These are phyloP conservation scores for Naganishia randhawae DNA, from an alignment of 768 basidiomycete genomes.

Conservation along the genomic window DNA sequence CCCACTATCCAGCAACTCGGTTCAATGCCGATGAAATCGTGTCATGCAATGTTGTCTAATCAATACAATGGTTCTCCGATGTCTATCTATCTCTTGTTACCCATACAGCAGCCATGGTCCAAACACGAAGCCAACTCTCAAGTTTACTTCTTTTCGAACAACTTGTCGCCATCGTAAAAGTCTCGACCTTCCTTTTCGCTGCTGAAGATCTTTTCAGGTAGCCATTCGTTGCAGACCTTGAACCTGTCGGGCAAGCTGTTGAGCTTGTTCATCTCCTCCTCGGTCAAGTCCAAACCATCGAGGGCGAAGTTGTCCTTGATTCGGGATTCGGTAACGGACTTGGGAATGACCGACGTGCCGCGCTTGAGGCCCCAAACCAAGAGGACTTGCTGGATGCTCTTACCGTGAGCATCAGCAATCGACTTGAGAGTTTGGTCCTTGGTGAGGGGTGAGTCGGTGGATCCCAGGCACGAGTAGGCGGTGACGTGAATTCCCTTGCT, in stretches of 20 bases:
- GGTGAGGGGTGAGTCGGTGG: constrained; percentile 43
- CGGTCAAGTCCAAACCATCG: constrained; percentile 31
- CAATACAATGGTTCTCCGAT: constrained; percentile 8
- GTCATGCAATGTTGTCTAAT: constrained; percentile 19
- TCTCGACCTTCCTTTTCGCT: constrained; percentile 24
- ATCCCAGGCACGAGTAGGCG: constrained; percentile 61
- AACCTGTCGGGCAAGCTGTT: constrained; percentile 29
- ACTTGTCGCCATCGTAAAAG: constrained; percentile 27
- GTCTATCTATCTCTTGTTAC: neutral
- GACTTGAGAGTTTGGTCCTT: constrained; percentile 38
- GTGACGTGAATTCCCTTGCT: constrained; percentile 62
- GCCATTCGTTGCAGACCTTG: constrained; percentile 33
- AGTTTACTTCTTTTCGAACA: constrained; percentile 19
- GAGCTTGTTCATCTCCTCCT: constrained; percentile 32
- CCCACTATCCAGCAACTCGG: no score
- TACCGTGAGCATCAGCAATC: constrained; percentile 51
- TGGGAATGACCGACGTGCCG: constrained; percentile 46
- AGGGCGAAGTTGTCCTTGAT: constrained; percentile 35
- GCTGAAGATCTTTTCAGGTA: constrained; percentile 28
- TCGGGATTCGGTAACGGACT: constrained; percentile 33
- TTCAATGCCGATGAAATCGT: constrained; percentile 20
- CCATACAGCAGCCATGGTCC: neutral
- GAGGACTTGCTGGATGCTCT: constrained; percentile 56
- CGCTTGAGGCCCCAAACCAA: constrained; percentile 59
- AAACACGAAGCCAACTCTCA: neutral